A percentile compares a stretch with the other conserved stretches of the same genome.
These are phyloP conservation scores for Kwoniella dejecticola DNA, from an alignment of 768 basidiomycete species.

Conservation along the genomic window DNA sequence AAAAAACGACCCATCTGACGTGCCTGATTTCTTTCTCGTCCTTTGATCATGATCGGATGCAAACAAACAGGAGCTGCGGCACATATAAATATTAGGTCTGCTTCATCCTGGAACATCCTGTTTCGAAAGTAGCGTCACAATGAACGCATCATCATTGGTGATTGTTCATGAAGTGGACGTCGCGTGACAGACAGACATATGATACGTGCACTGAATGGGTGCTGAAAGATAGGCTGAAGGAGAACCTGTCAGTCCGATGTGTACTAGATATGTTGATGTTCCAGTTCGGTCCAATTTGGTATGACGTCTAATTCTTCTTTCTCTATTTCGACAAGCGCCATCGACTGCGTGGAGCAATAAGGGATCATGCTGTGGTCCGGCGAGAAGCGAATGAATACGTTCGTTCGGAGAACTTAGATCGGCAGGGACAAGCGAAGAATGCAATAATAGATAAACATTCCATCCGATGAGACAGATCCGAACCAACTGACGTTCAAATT, in stretches of 20 bases:
- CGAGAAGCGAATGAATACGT: background rate
- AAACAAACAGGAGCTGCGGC: background rate
- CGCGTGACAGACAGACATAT: too few species aligned
- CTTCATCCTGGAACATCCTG: too few species aligned
- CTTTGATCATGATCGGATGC: background rate
- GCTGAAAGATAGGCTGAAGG: too few species aligned
- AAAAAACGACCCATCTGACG: background rate
- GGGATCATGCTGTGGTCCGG: background rate
- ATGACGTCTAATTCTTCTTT: too few species aligned
- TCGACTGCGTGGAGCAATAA: background rate
- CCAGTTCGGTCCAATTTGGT: too few species aligned
- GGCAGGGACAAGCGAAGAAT: constrained; percentile 6
- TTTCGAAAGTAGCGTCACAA: too few species aligned
- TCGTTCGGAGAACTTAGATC: constrained; percentile 16
- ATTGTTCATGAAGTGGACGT: too few species aligned
- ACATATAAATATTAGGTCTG: too few species aligned
- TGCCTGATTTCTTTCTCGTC: constrained; percentile 16
- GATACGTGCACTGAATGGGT: too few species aligned
- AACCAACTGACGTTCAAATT: constrained; percentile 3
- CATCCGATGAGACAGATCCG: constrained; percentile 12
- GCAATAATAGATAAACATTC: constrained; percentile 3
- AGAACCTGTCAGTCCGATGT: too few species aligned
- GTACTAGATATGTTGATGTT: too few species aligned
- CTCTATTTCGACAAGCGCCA: background rate
- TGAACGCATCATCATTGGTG: background rate